Base-by-base conservation (phyloP, 108 stramenopile genomes). In the Conticribra guillardii region DNA sequence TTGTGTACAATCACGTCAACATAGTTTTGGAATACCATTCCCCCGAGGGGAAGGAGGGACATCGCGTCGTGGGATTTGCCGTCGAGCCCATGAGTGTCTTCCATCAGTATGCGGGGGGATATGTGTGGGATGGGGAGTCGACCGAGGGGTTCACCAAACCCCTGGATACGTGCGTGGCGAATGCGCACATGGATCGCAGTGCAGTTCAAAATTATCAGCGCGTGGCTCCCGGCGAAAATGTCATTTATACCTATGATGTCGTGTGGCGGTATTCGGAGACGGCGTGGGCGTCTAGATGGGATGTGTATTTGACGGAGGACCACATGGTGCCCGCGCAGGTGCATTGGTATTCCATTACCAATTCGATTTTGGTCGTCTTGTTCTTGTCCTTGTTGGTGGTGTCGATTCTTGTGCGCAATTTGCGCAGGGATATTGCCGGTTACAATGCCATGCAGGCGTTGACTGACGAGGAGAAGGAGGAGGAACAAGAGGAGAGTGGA, bases 231-330 rank as follows among this genome's bases (percentile, higher is more conserved):
- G 64, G 55, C 27, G 89, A 87, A 51, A 76, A 72, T 65, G 85
- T 99, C n/a, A 67, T 99, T 54, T 99, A 90, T 84, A 99, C 98
- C 19, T 99, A 99, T 82, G 97, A 98, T 80, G 98, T 99, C 14
- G 65, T 89, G 29, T 99, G 98, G 98, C 74, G 74, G 54, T 65
- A 87, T 77, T 91, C 87, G 28, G 82, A 95, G 26, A 82, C 94
- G n/a, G 87, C 87, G 54, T 99, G 99, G 99, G 86, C 98, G 4
- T 89, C 91, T 0, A 86, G 99, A 24, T 99, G 98, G 98, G 99
- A 99, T 84, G 91, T 97, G 19, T 99, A 99, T 71, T 82, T 99
- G 67, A 85, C 60, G 56, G 95, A 88, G 80, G 96, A 94, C 73
- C 85, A 92, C 67, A 80, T 89, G 80, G 91, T 96, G 16, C 91